A percentile compares a stretch with the other conserved stretches of the same genome.
Evolutionary conservation across 1,139 yeast species (phyloP).

Genomic region (Saccharomycopsis hybrid): DNA sequence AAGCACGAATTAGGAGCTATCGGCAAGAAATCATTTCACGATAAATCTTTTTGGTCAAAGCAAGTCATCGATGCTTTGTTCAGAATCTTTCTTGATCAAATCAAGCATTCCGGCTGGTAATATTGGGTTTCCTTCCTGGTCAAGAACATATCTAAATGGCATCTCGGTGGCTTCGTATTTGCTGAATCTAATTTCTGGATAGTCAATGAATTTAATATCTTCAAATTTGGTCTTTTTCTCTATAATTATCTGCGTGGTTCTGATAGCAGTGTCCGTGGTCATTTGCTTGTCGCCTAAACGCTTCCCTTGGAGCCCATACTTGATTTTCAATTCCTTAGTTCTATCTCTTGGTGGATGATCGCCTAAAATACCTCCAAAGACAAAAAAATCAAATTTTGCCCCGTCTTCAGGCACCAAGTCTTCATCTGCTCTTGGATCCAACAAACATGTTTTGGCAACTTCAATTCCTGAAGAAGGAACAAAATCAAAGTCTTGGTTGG

Average conservation of each 20-base stretch:
- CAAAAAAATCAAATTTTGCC: conserved; percentile 68
- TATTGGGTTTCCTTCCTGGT: conserved; percentile 60
- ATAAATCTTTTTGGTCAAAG: conserved; percentile 1
- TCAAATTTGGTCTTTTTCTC: conserved; percentile 52
- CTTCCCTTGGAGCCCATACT: conserved; percentile 79
- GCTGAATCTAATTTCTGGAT: conserved; percentile 86
- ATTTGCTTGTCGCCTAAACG: conserved; percentile 83
- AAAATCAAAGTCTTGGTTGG: conserved; percentile 24
- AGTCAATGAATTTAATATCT: conserved; percentile 76
- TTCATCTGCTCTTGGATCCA: conserved; percentile 79
- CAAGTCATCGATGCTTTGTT: conserved; percentile 53
- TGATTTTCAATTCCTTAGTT: conserved; percentile 76
- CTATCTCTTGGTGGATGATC: conserved; percentile 96
- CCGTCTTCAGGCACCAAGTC: conserved; percentile 71
- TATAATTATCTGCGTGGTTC: conserved; percentile 78
- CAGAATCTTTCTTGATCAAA: conserved; percentile 77
- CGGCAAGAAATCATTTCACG: too few relatives aligned
- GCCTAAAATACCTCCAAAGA: conserved; percentile 94
- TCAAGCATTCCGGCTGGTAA: conserved; percentile 89
- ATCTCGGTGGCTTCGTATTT: conserved; percentile 91
- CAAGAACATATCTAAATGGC: conserved; percentile 90
- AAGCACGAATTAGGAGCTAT: too few relatives aligned
- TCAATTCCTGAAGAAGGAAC: conserved; percentile 39
- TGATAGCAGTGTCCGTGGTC: conserved; percentile 96
- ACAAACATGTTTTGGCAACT: conserved; percentile 59